These are phyloP conservation scores for Coniella vitis DNA, from an alignment of 2,329 filamentous ascomycete genomes.

Conservation along the genomic window DNA sequence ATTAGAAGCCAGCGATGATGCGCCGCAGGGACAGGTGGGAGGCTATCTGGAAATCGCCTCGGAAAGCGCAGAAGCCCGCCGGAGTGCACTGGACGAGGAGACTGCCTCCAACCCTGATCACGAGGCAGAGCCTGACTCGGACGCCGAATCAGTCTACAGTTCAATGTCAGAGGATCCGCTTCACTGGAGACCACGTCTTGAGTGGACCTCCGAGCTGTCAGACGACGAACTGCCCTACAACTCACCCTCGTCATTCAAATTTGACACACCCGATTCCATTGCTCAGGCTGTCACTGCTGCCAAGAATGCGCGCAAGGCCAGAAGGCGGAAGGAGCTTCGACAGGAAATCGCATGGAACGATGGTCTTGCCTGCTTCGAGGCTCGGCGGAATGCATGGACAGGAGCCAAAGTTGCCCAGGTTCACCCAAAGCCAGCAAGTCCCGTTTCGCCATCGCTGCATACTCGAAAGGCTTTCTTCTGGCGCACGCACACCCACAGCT, in stretches of 20 bases:
- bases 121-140: slow-evolving; percentile 36
- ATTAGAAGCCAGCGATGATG: neutral
- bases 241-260: slow-evolving; percentile 41
- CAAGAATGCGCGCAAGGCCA: slow-evolving; percentile 44
- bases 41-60: slow-evolving; percentile 12
- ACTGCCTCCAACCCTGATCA: slow-evolving; percentile 29
- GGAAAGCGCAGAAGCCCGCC: neutral
- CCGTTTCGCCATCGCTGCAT: slow-evolving; percentile 34
- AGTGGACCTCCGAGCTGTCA: slow-evolving; percentile 53
- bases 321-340: slow-evolving; percentile 49
- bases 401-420: slow-evolving; percentile 58
- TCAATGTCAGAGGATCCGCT: slow-evolving; percentile 47
- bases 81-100: slow-evolving; percentile 19
- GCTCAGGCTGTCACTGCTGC: slow-evolving; percentile 35
- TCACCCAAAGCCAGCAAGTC: slow-evolving; percentile 37
- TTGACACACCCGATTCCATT: slow-evolving; percentile 43
- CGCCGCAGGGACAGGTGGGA: slow-evolving; percentile 1
- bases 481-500: slow-evolving; percentile 33
- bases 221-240: slow-evolving; percentile 34
- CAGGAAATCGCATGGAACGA: slow-evolving; percentile 72
- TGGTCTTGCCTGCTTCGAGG: slow-evolving; percentile 72
- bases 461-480: slow-evolving; percentile 42
- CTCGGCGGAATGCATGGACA: slow-evolving; percentile 78
- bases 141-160: slow-evolving; percentile 48
- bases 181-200: slow-evolving; percentile 44